Percentiles rank a stretch among this genome's conserved stretches.
Conservation (phyloP, 805 yeast species). For the Grigorovia jiainica region DNA sequence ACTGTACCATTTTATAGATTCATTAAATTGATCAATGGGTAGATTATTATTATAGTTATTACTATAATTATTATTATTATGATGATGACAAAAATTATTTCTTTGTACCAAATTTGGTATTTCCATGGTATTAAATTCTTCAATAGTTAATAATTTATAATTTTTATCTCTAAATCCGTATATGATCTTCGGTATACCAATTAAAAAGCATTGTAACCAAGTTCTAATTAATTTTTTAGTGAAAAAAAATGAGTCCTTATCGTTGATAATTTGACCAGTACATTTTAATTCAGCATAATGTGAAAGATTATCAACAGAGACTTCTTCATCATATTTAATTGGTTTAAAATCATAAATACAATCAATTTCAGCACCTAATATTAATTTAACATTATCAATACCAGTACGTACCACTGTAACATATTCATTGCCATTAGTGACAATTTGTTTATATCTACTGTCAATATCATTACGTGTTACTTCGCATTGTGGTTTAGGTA, state of each 20-base stretch:
- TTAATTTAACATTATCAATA: conserved; percentile 57
- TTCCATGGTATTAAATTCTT: conserved; percentile 66
- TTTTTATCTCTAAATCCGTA: conserved; percentile 82
- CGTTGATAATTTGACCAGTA: conserved; percentile 42
- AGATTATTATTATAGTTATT: background rate
- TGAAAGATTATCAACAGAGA: conserved; percentile 35
- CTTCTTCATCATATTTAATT: background rate
- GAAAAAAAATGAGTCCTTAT: conserved; percentile 50
- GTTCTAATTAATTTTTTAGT: conserved; percentile 70
- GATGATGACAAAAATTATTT: too few relatives aligned
- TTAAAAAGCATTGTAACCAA: conserved; percentile 91
- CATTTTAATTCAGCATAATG: conserved; percentile 89
- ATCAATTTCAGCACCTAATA: conserved; percentile 92
- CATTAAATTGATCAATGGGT: conserved; percentile 45
- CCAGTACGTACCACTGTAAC: conserved; percentile 75
- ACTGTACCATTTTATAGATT: conserved; percentile 76
- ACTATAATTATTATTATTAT: too few relatives aligned
- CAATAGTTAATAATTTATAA: conserved; percentile 52
- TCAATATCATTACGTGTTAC: conserved; percentile 60
- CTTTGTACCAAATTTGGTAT: conserved; percentile 54
- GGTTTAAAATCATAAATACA: conserved; percentile 69
- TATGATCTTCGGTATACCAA: conserved; percentile 69
- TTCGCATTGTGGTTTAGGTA: conserved; percentile 66
- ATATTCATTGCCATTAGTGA: conserved; percentile 69
- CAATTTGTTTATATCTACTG: conserved; percentile 45